A percentile compares a stretch with the other conserved stretches of the same genome.
Evolutionary conservation across 177 flowering plant species (phyloP).

Genomic region (Tripterygium wilfordii): DNA sequence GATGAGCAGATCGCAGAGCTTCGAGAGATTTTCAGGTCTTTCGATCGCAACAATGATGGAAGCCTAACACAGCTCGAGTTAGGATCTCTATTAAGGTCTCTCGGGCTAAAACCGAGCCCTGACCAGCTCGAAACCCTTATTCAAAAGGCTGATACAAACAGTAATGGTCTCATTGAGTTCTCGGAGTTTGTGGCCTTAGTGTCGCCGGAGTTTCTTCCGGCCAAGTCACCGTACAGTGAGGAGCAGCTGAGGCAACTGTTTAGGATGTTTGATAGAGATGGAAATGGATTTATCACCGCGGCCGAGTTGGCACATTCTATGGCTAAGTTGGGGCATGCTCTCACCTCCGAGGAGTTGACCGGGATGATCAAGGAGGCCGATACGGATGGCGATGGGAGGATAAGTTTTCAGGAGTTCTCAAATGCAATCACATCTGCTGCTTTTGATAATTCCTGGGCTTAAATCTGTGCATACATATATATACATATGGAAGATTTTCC

Average conservation of each 20-base stretch:
- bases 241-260: constrained; percentile 66
- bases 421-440: constrained; percentile 83
- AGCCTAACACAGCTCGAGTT: constrained; percentile 87
- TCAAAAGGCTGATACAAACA: constrained; percentile 68
- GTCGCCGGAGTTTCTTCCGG: constrained; percentile 67
- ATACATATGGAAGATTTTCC: too few relatives aligned
- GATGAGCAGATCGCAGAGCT: constrained; percentile 77
- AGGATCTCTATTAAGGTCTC: constrained; percentile 72
- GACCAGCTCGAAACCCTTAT: constrained; percentile 71
- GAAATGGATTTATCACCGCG: constrained; percentile 84
- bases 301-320: constrained; percentile 88
- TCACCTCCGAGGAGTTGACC: constrained; percentile 74
- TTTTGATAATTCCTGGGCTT: constrained; percentile 81
- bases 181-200: constrained; percentile 79
- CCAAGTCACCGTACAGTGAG: constrained; percentile 64
- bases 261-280: constrained; percentile 75
- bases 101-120: constrained; percentile 68
- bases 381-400: constrained; percentile 83
- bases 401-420: constrained; percentile 68
- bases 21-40: constrained; percentile 74
- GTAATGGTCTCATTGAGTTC: constrained; percentile 78
- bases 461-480: too few relatives aligned
- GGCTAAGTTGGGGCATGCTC: constrained; percentile 84
- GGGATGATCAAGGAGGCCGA: constrained; percentile 95
- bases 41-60: constrained; percentile 87